These are phyloP conservation scores for Hirschioporus abietinus DNA, from an alignment of 768 basidiomycete genomes.

Conservation along the genomic window DNA sequence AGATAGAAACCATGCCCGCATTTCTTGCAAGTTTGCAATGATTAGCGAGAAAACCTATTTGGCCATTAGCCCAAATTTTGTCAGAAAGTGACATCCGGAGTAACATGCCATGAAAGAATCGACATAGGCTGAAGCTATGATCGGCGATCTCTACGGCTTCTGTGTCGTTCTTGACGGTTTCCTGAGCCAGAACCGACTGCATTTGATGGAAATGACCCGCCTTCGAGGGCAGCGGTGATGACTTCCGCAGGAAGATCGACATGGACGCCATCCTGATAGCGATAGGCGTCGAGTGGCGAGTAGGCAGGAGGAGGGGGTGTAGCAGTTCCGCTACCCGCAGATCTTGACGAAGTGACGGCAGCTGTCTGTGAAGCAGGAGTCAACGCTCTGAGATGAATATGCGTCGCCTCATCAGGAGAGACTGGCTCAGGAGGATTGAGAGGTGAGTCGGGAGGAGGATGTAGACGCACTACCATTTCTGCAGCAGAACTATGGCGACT, in stretches of 20 bases:
- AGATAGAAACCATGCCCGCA: background rate
- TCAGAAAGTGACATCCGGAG: background rate
- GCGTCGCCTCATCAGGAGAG: slow-evolving; percentile 68
- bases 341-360: slow-evolving; percentile 17
- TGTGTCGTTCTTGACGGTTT: slow-evolving; percentile 50
- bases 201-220: slow-evolving; percentile 54
- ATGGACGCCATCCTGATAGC: slow-evolving; percentile 84
- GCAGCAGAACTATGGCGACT: slow-evolving; percentile 58
- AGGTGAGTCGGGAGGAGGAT: slow-evolving; percentile 77
- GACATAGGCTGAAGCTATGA: background rate
- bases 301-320: slow-evolving; percentile 75
- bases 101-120: background rate
- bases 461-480: slow-evolving; percentile 64
- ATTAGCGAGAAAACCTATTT: background rate
- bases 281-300: slow-evolving; percentile 82
- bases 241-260: slow-evolving; percentile 91
- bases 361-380: slow-evolving; percentile 29
- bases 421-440: slow-evolving; percentile 67
- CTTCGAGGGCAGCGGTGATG: slow-evolving; percentile 85
- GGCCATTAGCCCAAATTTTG: background rate
- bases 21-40: background rate
- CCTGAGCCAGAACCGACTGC: slow-evolving; percentile 46
- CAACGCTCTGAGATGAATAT: slow-evolving; percentile 75
- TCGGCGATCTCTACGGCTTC: slow-evolving; percentile 37
- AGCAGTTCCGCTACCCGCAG: slow-evolving; percentile 35